Evolutionary conservation across 352 stramenopile genomes (phyloP), one percentile per base, ranked within the genome.

Genomic region (Globisporangium irregulare): DNA sequence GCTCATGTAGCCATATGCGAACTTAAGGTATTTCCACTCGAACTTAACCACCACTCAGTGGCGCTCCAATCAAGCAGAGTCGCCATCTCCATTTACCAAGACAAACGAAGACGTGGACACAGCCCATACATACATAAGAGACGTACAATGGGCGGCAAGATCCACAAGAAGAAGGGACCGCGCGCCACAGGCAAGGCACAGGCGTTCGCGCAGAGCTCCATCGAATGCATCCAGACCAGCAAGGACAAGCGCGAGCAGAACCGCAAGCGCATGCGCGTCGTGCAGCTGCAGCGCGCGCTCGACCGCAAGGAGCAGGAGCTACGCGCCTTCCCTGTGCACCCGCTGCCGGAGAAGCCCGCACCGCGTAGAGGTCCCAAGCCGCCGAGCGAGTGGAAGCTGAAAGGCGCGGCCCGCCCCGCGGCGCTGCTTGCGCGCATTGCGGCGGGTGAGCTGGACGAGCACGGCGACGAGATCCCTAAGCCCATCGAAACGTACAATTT

Each of bases 401-500:
- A 89, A 41, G 88, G 88, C 2, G 84, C 87, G 3, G 88, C 88
- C 3, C 70, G 88, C 38, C 86, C 86, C 0, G 84, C 84, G 0
- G 86, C 84, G 22, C 62, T 95, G 34, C 62, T 95, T 25, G 86
- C 80, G n/a, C 84, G 81, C 53, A 95, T 95, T 34, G 84, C 77
- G 1, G 82, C 78, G 0, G 88, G 88, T n/a, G 88, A 95, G 69
- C 73, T 92, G 69, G 83, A 95, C 66, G 82, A 91, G 32, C 76
- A 79, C 38, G 88, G 88, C 25, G 76, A 94, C 62, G 85, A 94
- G 68, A 82, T 93, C 56, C 71, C 75, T 0, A 81, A 91, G 61
- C 88, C 88, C 7, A 69, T 91, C 15, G 84, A 94, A 74, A 94
- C 85, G 9, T 90, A 85, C 48, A 84, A 95, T 61, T 64, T 95